Evolutionary conservation across 257 asterid genomes (phyloP), one percentile per base, ranked within the genome.

Genomic region (Capsicum chinense): DNA sequence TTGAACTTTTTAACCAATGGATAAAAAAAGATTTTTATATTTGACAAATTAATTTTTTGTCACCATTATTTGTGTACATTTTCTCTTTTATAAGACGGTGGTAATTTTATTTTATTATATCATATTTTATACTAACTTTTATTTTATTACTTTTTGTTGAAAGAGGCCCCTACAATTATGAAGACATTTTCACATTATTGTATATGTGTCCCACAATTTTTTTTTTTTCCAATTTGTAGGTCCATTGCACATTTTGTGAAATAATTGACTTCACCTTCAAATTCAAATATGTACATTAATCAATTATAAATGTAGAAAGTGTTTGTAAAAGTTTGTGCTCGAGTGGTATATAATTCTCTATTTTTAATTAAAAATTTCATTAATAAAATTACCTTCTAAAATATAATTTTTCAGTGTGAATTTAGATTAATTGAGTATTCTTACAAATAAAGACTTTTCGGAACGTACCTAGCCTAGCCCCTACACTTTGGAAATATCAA

Each of bases 181-280:
- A 39, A 81, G 85, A 86, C 86, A 83, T 83, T 81, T 85, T 48
- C 84, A 69, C 56, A 81, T 79, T 74, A 85, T 44, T 26, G 37
- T 39, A 1, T 26, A 26, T 26, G 44, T 47, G 48, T 80, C 81
- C 70, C 35, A 79, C 85, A 17, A 64, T 26, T 26, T 26, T 54
- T 21, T 2, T 44, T 79, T 42, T 42, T 44, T 5, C 58, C 58
- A 15, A 19, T 68, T 79, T 83, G 64, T 52, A 79, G 84, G 62
- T 52, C 84, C 87, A 33, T 66, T 66, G 63, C 83, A 81, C 44
- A 44, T 66, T 26, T 26, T 19, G 50, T 71, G 56, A 80, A 85
- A 85, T 80, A 83, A 80, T 85, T 84, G 52, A 79, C 17, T 86
- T 68, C 58, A 56, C 19, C 35, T 48, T 50, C 50, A 33, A 26